These are phyloP conservation scores for Trichopus zeylanicus DNA, from an alignment of 116 monocot genomes.

Conservation along the genomic window DNA sequence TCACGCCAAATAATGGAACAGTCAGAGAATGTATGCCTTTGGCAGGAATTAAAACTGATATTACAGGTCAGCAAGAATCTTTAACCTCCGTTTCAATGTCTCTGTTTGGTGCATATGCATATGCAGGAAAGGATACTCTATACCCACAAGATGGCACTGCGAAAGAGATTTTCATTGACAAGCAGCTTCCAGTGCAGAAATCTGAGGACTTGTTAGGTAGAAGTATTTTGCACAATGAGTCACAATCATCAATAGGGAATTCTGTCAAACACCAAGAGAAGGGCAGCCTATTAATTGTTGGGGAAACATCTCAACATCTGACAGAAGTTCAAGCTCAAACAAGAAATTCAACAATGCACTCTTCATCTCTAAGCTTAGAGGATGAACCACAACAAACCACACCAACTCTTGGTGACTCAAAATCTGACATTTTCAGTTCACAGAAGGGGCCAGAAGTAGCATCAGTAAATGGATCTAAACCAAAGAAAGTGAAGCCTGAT, in stretches of 20 bases:
- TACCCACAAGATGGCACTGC: slow-evolving; percentile 4
- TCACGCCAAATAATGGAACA: background rate
- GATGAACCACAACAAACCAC: background rate
- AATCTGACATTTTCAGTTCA: slow-evolving; percentile 8
- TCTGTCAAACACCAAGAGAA: background rate
- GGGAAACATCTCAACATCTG: slow-evolving; percentile 2
- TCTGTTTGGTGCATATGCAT: slow-evolving; percentile 12
- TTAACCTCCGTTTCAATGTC: slow-evolving; percentile 1
- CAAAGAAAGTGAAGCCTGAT: slow-evolving; percentile 24
- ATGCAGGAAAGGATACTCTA: background rate
- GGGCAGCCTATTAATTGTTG: slow-evolving; percentile 5
- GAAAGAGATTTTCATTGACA: background rate
- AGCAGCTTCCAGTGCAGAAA: slow-evolving; percentile 3
- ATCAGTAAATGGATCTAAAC: slow-evolving; percentile 12
- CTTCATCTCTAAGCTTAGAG: slow-evolving; percentile 3
- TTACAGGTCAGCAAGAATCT: slow-evolving; percentile 2
- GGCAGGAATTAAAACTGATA: slow-evolving; percentile 11
- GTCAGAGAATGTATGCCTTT: background rate
- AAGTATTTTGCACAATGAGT: background rate
- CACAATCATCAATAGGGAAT: too few species aligned
- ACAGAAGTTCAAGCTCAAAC: slow-evolving; percentile 8
- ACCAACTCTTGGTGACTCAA: slow-evolving; percentile 4
- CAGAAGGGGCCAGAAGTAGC: slow-evolving; percentile 11
- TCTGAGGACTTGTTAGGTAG: background rate
- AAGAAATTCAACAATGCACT: background rate